phyloP scores from a whole-genome alignment of 371 early-diverging fungal species.

The Mortierella sp. region DNA sequence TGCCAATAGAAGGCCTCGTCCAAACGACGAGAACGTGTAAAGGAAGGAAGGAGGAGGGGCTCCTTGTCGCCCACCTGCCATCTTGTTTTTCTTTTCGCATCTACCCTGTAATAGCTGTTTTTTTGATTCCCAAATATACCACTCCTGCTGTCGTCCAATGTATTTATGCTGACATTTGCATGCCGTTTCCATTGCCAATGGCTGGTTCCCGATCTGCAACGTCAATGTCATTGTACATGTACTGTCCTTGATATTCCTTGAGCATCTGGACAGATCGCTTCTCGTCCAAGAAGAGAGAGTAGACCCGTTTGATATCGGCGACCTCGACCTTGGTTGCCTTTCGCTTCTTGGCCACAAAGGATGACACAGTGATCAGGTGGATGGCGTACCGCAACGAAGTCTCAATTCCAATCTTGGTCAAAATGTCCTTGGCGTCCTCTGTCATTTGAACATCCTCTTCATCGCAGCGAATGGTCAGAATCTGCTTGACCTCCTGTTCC shows the following conservation, averaged over 20 bases:
- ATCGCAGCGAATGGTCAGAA: slow-evolving; percentile 89
- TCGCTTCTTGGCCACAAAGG: slow-evolving; percentile 89
- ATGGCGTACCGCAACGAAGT: slow-evolving; percentile 97
- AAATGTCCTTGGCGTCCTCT: slow-evolving; percentile 87
- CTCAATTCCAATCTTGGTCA: slow-evolving; percentile 92
- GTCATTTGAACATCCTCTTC: slow-evolving; percentile 98
- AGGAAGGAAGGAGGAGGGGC: not conserved
- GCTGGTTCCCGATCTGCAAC: slow-evolving; percentile 49
- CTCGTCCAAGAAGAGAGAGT: slow-evolving; percentile 95
- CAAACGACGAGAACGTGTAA: slow-evolving; percentile 45
- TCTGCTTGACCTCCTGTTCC: slow-evolving; percentile 89
- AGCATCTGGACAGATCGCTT: slow-evolving; percentile 94
- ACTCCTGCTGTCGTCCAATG: not conserved
- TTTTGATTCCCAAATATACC: too few relatives aligned
- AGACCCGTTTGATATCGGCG: slow-evolving; percentile 92
- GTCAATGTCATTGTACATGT: slow-evolving; percentile 85
- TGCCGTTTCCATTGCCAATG: slow-evolving; percentile 22
- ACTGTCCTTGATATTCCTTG: slow-evolving; percentile 92
- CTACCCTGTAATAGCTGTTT: too few relatives aligned
- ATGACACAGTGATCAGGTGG: slow-evolving; percentile 94
- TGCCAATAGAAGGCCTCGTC: slow-evolving; percentile 1
- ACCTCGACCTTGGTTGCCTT: slow-evolving; percentile 92
- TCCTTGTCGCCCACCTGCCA: not conserved
- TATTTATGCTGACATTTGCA: slow-evolving; percentile 3
- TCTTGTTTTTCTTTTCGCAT: not conserved